Evolutionary conservation across 2,329 filamentous ascomycete species (phyloP).

Genomic region (Penicillium sp.): DNA sequence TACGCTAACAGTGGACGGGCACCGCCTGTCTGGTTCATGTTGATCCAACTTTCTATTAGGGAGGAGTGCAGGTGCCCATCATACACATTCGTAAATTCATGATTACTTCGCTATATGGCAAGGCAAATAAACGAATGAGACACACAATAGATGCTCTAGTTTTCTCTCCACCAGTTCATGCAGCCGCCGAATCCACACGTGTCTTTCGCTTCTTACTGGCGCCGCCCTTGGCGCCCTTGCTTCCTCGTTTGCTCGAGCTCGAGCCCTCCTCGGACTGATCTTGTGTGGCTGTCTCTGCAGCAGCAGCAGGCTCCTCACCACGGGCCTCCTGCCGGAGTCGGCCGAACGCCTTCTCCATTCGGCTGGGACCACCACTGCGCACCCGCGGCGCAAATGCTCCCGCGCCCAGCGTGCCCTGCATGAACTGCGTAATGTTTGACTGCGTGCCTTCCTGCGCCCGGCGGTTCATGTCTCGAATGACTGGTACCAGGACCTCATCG

Average conservation of each 20-base stretch:
- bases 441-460: constrained; percentile 89
- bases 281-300: constrained; percentile 22
- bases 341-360: constrained; percentile 75
- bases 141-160: not conserved
- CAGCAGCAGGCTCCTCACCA: not conserved
- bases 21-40: not conserved
- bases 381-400: constrained; percentile 73
- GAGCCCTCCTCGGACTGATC: constrained; percentile 15
- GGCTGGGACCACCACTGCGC: constrained; percentile 64
- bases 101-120: not conserved
- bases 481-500: constrained; percentile 92
- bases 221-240: constrained; percentile 16
- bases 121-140: not conserved
- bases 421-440: constrained; percentile 92
- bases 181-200: constrained; percentile 13
- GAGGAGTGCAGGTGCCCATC: not conserved
- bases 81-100: constrained; percentile 2
- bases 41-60: constrained; percentile 1
- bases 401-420: constrained; percentile 65
- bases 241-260: constrained; percentile 19
- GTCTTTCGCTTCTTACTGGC: constrained; percentile 35
- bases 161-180: not conserved
- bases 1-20: constrained; percentile 6
- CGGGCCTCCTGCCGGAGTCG: constrained; percentile 63
- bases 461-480: constrained; percentile 92